These are phyloP conservation scores for Plenodomus biglobosus DNA, from an alignment of 2,329 filamentous ascomycete genomes.

Conservation along the genomic window DNA sequence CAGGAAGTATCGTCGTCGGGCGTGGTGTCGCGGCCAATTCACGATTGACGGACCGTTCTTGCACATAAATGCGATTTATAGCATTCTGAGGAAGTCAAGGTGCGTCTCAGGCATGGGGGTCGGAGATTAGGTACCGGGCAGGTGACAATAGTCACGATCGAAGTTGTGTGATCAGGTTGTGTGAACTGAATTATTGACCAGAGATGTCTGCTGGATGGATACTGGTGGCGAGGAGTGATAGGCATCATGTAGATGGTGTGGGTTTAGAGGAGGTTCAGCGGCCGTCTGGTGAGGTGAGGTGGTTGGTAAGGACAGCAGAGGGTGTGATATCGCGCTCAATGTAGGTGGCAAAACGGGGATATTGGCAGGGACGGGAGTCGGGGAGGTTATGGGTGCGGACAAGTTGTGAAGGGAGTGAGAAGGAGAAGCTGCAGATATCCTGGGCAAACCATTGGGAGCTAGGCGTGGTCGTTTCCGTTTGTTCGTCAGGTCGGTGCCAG, in stretches of 20 bases:
- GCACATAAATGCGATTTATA: no score
- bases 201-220: slow-evolving; percentile 59
- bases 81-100: no score
- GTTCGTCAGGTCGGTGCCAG: no score
- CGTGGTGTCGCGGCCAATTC: slow-evolving; percentile 60
- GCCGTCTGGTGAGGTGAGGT: slow-evolving; percentile 52
- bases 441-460: slow-evolving; percentile 24
- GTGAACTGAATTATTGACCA: slow-evolving; percentile 62
- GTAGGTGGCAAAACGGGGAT: slow-evolving; percentile 59
- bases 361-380: slow-evolving; percentile 61
- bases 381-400: slow-evolving; percentile 53
- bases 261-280: slow-evolving; percentile 48
- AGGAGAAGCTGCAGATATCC: slow-evolving; percentile 39
- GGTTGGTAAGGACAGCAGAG: slow-evolving; percentile 50
- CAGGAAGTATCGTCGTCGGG: slow-evolving; percentile 63
- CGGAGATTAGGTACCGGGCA: slow-evolving; percentile 55
- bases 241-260: slow-evolving; percentile 44
- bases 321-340: slow-evolving; percentile 55
- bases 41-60: slow-evolving; percentile 57
- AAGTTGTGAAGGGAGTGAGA: slow-evolving; percentile 53
- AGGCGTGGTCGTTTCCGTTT: background rate
- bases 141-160: slow-evolving; percentile 52
- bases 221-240: slow-evolving; percentile 56
- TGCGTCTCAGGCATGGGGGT: slow-evolving; percentile 48
- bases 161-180: slow-evolving; percentile 56